Evolutionary conservation across 2,329 filamentous ascomycete species (phyloP).

Genomic region (Penicillium hordei): DNA sequence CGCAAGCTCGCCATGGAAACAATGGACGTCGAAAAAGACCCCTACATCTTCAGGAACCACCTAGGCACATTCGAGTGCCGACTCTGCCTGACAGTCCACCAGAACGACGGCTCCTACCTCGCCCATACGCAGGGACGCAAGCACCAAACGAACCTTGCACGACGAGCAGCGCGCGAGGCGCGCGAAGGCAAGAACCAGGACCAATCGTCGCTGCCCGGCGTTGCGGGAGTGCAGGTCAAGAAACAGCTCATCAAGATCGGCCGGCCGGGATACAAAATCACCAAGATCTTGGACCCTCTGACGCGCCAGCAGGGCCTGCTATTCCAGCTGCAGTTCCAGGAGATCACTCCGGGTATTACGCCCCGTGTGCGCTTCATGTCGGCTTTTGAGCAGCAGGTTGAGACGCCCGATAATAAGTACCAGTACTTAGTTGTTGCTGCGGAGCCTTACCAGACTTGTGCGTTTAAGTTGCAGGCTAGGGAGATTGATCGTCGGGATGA

Average conservation of each 20-base stretch:
- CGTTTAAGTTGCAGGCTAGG: slow-evolving; percentile 89
- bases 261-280: slow-evolving; percentile 94
- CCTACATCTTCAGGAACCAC: slow-evolving; percentile 99
- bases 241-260: slow-evolving; percentile 93
- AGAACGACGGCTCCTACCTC: slow-evolving; percentile 98
- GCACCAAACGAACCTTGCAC: slow-evolving; percentile 96
- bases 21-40: slow-evolving; percentile 98
- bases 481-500: slow-evolving; percentile 90
- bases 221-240: slow-evolving; percentile 74
- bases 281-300: slow-evolving; percentile 86
- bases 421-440: slow-evolving; percentile 95
- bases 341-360: slow-evolving; percentile 71
- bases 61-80: slow-evolving; percentile 97
- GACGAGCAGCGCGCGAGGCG: slow-evolving; percentile 91
- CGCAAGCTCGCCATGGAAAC: slow-evolving; percentile 98
- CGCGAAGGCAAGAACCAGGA: slow-evolving; percentile 73
- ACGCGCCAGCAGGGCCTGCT: slow-evolving; percentile 85
- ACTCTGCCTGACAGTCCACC: slow-evolving; percentile 94
- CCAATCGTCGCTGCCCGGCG: slow-evolving; percentile 66
- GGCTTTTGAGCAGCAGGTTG: slow-evolving; percentile 91
- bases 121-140: slow-evolving; percentile 98
- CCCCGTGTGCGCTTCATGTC: slow-evolving; percentile 96
- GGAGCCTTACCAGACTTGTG: slow-evolving; percentile 96
- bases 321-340: slow-evolving; percentile 96
- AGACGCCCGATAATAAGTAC: slow-evolving; percentile 88